phyloP scores from a whole-genome alignment of 768 basidiomycete genomes.

The Tulasnella sp. region DNA sequence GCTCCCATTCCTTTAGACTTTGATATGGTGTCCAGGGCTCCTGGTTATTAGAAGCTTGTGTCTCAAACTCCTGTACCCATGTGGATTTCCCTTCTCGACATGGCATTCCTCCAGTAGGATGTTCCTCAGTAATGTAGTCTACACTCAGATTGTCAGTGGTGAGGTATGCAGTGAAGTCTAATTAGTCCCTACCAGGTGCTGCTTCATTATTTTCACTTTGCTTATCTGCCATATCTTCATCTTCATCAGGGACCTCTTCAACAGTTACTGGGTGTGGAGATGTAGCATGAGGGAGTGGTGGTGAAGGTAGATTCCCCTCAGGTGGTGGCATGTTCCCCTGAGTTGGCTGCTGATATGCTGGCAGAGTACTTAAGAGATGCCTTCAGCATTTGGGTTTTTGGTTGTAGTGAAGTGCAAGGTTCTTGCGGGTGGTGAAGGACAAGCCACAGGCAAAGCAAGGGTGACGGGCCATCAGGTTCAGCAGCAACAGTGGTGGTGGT shows the following conservation, averaged over 20 bases:
- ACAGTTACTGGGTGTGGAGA: neutral
- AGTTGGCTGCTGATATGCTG: neutral
- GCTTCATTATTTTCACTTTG: neutral
- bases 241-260: neutral
- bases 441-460: too few relatives aligned
- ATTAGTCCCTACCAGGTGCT: too few relatives aligned
- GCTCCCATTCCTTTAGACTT: constrained; percentile 8
- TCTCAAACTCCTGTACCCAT: neutral
- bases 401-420: neutral
- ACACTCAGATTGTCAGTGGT: too few relatives aligned
- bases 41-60: neutral
- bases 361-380: neutral
- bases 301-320: neutral
- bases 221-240: neutral
- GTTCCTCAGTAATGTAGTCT: neutral
- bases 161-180: too few relatives aligned
- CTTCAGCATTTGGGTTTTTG: neutral
- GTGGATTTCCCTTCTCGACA: neutral
- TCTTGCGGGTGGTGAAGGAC: too few relatives aligned
- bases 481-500: too few relatives aligned
- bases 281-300: neutral
- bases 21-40: neutral
- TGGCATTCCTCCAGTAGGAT: neutral
- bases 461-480: too few relatives aligned
- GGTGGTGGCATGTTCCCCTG: neutral